Conservation (phyloP, 1,284 basidiomycete genomes). For the Sporisorium reilianum region DNA sequence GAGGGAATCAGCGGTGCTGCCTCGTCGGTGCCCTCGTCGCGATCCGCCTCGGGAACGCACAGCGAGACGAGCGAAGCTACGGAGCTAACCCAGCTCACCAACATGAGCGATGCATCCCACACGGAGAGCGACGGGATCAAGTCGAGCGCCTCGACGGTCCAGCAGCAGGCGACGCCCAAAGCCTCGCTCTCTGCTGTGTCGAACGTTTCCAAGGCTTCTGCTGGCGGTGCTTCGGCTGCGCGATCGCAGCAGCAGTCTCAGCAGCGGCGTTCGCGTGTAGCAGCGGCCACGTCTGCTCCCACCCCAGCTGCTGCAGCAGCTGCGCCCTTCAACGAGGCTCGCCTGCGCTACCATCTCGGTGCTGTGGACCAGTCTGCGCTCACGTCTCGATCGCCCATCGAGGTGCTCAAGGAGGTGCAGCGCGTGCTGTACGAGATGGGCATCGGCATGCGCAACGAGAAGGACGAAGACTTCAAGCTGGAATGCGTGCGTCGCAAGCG, state of each 20-base stretch:
- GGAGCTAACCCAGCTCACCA: slow-evolving; percentile 44
- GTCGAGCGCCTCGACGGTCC: slow-evolving; percentile 59
- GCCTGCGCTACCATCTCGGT: slow-evolving; percentile 86
- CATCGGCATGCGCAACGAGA: slow-evolving; percentile 82
- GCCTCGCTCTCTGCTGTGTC: slow-evolving; percentile 49
- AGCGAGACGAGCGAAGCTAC: slow-evolving; percentile 61
- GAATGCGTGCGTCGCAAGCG: slow-evolving; percentile 66
- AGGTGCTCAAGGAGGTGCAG: slow-evolving; percentile 87
- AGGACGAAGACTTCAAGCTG: slow-evolving; percentile 78
- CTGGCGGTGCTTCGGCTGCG: slow-evolving; percentile 15
- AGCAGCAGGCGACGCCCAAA: slow-evolving; percentile 60
- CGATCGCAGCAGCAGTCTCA: slow-evolving; percentile 23
- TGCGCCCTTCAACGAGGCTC: slow-evolving; percentile 72
- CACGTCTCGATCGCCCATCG: slow-evolving; percentile 83
- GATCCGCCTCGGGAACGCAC: slow-evolving; percentile 65
- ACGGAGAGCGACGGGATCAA: slow-evolving; percentile 43
- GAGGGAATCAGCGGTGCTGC: slow-evolving; percentile 19
- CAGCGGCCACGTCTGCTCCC: not conserved
- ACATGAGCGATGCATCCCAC: slow-evolving; percentile 31
- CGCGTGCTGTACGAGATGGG: slow-evolving; percentile 88
- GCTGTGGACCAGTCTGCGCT: slow-evolving; percentile 92
- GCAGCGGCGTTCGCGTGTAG: slow-evolving; percentile 17
- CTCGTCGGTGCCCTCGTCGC: slow-evolving; percentile 59
- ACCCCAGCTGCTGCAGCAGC: not conserved
- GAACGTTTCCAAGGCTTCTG: slow-evolving; percentile 31